Evolutionary conservation across 768 basidiomycete genomes (phyloP), one percentile per base, ranked within the genome.

Genomic region (Paxillus ammoniavirescens): DNA sequence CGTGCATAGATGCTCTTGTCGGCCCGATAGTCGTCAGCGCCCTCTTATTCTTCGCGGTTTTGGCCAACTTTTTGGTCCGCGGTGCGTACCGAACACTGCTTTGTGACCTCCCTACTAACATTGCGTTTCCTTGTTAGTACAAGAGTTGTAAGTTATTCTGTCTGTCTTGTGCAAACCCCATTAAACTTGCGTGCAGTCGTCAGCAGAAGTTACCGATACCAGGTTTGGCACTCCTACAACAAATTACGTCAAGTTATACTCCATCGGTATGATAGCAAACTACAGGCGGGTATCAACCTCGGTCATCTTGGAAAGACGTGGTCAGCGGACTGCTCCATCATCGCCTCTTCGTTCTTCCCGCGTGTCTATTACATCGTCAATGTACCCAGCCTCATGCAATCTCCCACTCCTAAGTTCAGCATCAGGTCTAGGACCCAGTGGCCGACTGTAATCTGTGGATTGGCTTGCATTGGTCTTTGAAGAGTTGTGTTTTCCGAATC

Each of bases 61-160:
- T 96, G 28, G 79, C 83, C 45, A 98, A 98, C 71, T 97, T 98
- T 65, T 62, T 92, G 56, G 77, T 96, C 54, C 85, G 95, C 73
- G 86, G 91, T 92, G 62, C 58, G 82, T 73, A 18, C 42, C 42
- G 10, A n/a, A 18, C 28, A 17, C 30, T 42, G 6, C 26, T 58
- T 48, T 12, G 10, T n/a, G 6, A 17, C 49, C 45, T 14, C 18
- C 50, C n/a, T 17, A 46, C 54, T 60, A 14, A 55, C 57, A 51
- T 21, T 10, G 31, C n/a, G 42, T 47, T 21, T 45, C 38, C 42
- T 53, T 2, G 18, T 8, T 55, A 87, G 85, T 87, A 18, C 82
- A 75, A 47, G 84, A 87, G 58, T 66, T 87, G 86, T 86, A 65
- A 65, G 77, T 65, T 38, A 0, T 8, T n/a, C 18, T 18, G 41